Conservation (phyloP, 2,329 filamentous ascomycete species). For the Colletotrichum tropicale region DNA sequence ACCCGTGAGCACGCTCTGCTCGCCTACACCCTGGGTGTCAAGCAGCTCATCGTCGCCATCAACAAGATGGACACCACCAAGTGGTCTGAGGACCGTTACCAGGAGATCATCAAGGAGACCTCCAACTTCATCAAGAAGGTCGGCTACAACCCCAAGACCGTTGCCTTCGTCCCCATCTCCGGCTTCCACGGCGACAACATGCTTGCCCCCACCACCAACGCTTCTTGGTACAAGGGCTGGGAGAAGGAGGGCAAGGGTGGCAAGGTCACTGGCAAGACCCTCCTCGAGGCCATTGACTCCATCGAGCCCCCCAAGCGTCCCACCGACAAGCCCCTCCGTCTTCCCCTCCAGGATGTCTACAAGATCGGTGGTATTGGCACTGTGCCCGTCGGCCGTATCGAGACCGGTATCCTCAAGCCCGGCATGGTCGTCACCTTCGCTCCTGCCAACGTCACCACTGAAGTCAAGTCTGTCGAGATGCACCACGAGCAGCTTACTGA, state of each 20-base stretch:
- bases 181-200: conserved; percentile 99
- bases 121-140: conserved; percentile 99
- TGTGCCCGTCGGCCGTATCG: conserved; percentile 99
- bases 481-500: conserved; percentile 98
- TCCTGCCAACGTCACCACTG: conserved; percentile 98
- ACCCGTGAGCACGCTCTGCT: conserved; percentile 99
- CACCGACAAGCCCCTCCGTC: conserved; percentile 98
- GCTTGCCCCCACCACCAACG: conserved; percentile 87
- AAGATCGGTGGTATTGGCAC: conserved; percentile 99
- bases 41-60: conserved; percentile 99
- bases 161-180: conserved; percentile 99
- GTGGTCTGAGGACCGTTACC: conserved; percentile 95
- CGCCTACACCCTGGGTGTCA: conserved; percentile 99
- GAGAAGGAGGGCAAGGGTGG: conserved; percentile 94
- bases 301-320: conserved; percentile 94
- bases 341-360: conserved; percentile 99
- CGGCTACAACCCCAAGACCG: conserved; percentile 99
- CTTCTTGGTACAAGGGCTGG: conserved; percentile 99
- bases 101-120: conserved; percentile 99
- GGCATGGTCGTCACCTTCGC: conserved; percentile 98
- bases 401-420: conserved; percentile 95
- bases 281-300: conserved; percentile 97
- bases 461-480: conserved; percentile 99
- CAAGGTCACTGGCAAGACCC: conserved; percentile 93
- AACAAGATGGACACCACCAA: conserved; percentile 99